A percentile compares a stretch with the other conserved stretches of the same genome.
These are phyloP conservation scores for Umbelopsis sp. DNA, from an alignment of 371 early-diverging fungal genomes.

Conservation along the genomic window DNA sequence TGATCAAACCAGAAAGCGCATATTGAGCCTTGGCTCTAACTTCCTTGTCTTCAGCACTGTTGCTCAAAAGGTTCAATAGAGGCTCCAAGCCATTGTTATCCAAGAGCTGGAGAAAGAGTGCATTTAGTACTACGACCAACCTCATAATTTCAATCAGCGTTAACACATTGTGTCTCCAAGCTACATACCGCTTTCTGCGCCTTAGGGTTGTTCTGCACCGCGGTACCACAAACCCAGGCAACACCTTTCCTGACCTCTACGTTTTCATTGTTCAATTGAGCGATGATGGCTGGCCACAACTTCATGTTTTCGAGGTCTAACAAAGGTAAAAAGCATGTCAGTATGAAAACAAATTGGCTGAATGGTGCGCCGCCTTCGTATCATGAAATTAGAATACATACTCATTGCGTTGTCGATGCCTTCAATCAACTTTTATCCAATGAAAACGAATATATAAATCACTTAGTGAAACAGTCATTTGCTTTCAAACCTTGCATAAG, in stretches of 20 bases:
- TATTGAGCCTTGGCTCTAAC: conserved; percentile 80
- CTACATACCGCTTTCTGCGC: conserved; percentile 77
- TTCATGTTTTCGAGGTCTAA: conserved; percentile 84
- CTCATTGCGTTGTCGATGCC: conserved; percentile 93
- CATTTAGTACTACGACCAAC: too few relatives aligned
- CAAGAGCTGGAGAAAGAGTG: conserved; percentile 54
- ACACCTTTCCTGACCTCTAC: conserved; percentile 70
- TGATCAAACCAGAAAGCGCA: conserved; percentile 78
- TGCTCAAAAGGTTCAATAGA: conserved; percentile 55
- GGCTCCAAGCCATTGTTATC: conserved; percentile 60
- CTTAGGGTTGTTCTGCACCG: conserved; percentile 90
- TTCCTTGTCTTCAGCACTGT: conserved; percentile 48
- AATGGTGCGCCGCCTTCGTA: too few relatives aligned
- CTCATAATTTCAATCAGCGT: conserved; percentile 12
- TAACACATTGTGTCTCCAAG: neutral
- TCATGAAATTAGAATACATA: conserved; percentile 27
- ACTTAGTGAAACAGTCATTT: neutral
- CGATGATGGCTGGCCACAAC: conserved; percentile 84
- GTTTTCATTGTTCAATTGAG: conserved; percentile 56
- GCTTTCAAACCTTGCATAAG: neutral
- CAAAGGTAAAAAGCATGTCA: neutral
- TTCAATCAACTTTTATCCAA: conserved; percentile 73
- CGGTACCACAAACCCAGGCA: conserved; percentile 93
- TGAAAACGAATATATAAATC: neutral
- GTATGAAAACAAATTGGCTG: neutral